These are phyloP conservation scores for Amphibolis antarctica DNA, from an alignment of 106 monocot species.

Conservation along the genomic window DNA sequence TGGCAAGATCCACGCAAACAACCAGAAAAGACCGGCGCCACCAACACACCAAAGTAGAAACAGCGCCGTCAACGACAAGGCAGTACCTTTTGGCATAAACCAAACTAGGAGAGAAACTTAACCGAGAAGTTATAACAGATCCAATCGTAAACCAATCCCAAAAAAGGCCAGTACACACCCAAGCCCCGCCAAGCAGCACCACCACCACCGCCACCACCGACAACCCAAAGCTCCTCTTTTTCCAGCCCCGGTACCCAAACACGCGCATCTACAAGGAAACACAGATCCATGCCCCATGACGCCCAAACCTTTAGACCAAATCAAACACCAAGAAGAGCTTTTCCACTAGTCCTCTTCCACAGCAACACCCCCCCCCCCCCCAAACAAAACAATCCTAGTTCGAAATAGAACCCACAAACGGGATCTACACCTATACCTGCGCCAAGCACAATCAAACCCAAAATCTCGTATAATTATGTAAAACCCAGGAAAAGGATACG, in stretches of 20 bases:
- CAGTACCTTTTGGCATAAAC: neutral
- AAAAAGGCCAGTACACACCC: too few relatives aligned
- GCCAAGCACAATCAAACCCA: too few relatives aligned
- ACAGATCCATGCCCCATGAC: neutral
- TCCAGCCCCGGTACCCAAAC: neutral
- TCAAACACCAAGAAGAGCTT: neutral
- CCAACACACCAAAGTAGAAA: neutral
- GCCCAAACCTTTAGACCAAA: neutral
- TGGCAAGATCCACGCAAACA: neutral
- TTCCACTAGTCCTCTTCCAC: too few relatives aligned
- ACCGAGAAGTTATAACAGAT: neutral
- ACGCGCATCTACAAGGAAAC: neutral
- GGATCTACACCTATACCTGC: too few relatives aligned
- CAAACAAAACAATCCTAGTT: too few relatives aligned
- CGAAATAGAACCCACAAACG: too few relatives aligned
- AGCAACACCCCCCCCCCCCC: too few relatives aligned
- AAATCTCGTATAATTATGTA: too few relatives aligned
- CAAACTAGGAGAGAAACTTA: neutral
- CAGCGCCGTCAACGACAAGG: neutral
- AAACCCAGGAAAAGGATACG: constrained; percentile 2
- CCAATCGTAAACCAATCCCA: neutral
- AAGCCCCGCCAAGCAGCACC: too few relatives aligned
- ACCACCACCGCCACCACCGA: too few relatives aligned
- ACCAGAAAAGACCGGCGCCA: neutral
- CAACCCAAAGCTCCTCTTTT: too few relatives aligned